These are phyloP conservation scores for Metschnikowia cerradonensis DNA, from an alignment of 805 yeast genomes.

Conservation along the genomic window DNA sequence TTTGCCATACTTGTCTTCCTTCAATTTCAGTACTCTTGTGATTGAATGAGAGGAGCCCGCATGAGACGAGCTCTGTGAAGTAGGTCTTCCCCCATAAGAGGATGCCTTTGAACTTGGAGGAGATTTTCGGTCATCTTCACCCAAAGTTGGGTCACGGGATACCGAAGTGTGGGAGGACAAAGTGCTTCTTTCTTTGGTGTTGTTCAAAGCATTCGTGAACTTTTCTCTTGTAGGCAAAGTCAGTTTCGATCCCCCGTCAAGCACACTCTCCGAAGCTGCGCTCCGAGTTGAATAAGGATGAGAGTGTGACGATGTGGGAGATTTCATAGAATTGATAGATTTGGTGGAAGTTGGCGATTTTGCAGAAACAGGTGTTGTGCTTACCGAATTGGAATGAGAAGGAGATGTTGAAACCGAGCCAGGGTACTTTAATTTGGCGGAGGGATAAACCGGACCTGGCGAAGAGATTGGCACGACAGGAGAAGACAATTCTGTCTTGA, in stretches of 20 bases:
- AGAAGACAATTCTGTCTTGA: neutral
- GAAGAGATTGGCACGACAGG: neutral
- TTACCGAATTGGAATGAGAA: neutral
- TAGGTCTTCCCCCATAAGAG: neutral
- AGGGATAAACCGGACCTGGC: neutral
- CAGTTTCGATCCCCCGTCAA: neutral
- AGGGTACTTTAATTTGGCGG: neutral
- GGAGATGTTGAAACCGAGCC: neutral
- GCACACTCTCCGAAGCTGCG: neutral
- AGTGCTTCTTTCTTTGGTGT: neutral
- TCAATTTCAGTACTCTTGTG: neutral
- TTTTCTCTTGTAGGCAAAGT: neutral
- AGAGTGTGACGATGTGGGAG: neutral
- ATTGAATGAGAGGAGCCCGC: neutral
- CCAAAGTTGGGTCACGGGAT: neutral
- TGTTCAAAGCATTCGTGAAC: neutral
- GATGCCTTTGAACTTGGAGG: neutral
- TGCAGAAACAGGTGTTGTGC: constrained; percentile 2
- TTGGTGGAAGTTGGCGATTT: constrained; percentile 3
- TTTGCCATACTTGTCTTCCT: neutral
- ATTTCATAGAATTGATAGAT: neutral
- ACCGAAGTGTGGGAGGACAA: neutral
- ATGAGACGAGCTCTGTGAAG: neutral
- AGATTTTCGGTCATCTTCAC: neutral
- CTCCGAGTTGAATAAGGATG: neutral